These are phyloP conservation scores for Pseudohyphozyma bogoriensis DNA, from an alignment of 768 basidiomycete species.

Conservation along the genomic window DNA sequence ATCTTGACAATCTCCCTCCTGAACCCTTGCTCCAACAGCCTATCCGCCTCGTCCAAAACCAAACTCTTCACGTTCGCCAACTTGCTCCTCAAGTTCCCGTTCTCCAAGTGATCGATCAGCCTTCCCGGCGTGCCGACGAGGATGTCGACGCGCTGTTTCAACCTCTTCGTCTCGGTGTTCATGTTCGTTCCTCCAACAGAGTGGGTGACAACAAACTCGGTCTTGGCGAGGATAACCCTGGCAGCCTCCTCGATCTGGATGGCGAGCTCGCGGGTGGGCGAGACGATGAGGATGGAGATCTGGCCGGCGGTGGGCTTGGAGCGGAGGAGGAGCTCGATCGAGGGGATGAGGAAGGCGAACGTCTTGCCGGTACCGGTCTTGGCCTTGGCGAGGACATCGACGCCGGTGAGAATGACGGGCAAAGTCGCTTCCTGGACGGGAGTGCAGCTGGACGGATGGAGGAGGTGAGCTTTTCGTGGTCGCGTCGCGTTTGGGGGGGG, in stretches of 20 bases:
- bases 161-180: constrained; percentile 36
- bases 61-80: constrained; percentile 42
- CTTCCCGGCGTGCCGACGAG: constrained; percentile 41
- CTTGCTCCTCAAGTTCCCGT: constrained; percentile 39
- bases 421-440: constrained; percentile 29
- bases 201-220: constrained; percentile 40
- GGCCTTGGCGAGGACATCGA: constrained; percentile 30
- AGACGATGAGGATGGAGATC: constrained; percentile 41
- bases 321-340: constrained; percentile 37
- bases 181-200: constrained; percentile 51
- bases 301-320: constrained; percentile 15
- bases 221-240: constrained; percentile 69
- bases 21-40: constrained; percentile 40
- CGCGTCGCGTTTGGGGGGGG: neutral
- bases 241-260: constrained; percentile 55
- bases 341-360: constrained; percentile 41
- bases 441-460: constrained; percentile 4
- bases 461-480: neutral
- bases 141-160: constrained; percentile 33
- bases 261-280: constrained; percentile 43
- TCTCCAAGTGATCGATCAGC: constrained; percentile 39
- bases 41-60: constrained; percentile 41
- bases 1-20: constrained; percentile 35
- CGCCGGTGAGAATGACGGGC: constrained; percentile 26
- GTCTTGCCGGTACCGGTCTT: constrained; percentile 47